These are phyloP conservation scores for Begonia fuchsioides DNA, from an alignment of 306 rosid genomes.

Conservation along the genomic window DNA sequence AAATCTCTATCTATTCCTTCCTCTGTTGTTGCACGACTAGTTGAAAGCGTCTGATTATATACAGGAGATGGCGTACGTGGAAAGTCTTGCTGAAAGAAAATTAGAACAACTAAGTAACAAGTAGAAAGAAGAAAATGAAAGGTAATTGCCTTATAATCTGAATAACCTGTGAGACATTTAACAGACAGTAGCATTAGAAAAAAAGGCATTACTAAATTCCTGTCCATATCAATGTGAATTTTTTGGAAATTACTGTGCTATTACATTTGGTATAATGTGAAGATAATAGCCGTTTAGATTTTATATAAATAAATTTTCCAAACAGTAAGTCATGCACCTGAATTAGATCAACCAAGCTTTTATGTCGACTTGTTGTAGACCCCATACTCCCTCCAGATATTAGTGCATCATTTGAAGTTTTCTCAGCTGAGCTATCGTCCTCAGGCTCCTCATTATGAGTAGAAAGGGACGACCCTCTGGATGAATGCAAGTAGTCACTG, in stretches of 20 bases:
- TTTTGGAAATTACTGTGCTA: no score
- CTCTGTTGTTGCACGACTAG: constrained; percentile 28
- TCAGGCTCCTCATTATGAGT: constrained; percentile 56
- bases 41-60: constrained; percentile 32
- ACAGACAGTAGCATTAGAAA: no score
- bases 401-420: constrained; percentile 21
- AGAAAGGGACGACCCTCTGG: constrained; percentile 34
- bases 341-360: constrained; percentile 47
- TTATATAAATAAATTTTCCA: neutral
- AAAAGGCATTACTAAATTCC: no score
- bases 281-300: neutral
- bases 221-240: no score
- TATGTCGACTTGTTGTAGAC: constrained; percentile 21
- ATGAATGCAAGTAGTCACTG: constrained; percentile 27
- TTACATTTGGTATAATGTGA: neutral
- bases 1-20: constrained; percentile 26
- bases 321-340: constrained; percentile 27
- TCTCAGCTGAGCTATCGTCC: constrained; percentile 43
- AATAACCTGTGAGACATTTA: no score
- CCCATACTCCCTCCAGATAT: constrained; percentile 12
- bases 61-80: constrained; percentile 57
- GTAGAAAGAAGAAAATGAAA: constrained; percentile 4
- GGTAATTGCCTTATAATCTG: no score
- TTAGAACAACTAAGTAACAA: neutral
- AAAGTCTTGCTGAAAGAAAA: constrained; percentile 40